Evolutionary conservation across 306 rosid species (phyloP), one percentile per base, ranked within the genome.

Genomic region (Psophocarpus tetragonolobus): DNA sequence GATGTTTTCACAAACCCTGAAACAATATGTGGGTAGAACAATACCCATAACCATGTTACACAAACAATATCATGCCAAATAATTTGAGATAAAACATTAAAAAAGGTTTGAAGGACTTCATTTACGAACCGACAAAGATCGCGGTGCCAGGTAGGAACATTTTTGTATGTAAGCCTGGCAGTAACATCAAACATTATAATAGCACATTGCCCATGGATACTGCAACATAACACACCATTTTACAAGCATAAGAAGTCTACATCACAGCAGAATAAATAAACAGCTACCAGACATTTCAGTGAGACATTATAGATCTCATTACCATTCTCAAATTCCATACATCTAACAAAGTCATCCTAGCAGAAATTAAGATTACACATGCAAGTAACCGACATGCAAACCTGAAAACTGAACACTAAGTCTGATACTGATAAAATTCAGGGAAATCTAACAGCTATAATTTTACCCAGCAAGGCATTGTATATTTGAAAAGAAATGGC

Each of bases 81-180:
- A 32, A 32, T 10, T 11, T 9, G 32, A 20, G 38, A 44, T 14
- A 12, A 17, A 26, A 12, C 10, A 48, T 42, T 8, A 9, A 62
- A 12, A 56, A 0, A 38, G 0, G 32, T 2, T 7, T 20, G 6
- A 6, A 36, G 3, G 44, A 23, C 11, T 56, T 56, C 6, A 38
- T 21, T 6, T 17, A 80, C 84, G 6, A 1, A 87, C 93, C 93
- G 78, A 53, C 93, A 87, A 68, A 89, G 93, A 79, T 89, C 93
- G 21, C 91, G 75, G 36, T 89, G 91, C 93, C 93, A 89, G 23
- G 93, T 89, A 11, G 93, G 91, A 5, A 87, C 89, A 62, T 87
- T 87, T 76, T 84, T 88, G 85, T 87, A 89, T 17, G 91, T 87
- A 71, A 83, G 29, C 1, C 89, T 84, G 0, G 93, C 91, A 62